Evolutionary conservation across 192 early-diverging fungal genomes (phyloP), one percentile per base, ranked within the genome.

Genomic region (Backusella tuberculispora): DNA sequence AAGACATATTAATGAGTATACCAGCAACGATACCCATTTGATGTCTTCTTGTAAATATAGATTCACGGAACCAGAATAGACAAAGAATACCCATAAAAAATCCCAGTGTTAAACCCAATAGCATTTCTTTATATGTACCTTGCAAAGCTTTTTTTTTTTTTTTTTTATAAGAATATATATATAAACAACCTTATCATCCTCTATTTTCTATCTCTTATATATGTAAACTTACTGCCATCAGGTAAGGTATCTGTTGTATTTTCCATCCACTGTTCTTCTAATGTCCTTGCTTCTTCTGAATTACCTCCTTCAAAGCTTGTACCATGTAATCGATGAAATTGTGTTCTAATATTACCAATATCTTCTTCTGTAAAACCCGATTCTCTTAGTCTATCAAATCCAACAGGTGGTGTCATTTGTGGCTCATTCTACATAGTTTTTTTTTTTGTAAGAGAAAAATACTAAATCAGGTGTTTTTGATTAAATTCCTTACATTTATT

Each of bases 201-300:
- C 50, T 21, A 24, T 21, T 9, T 10, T 9, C n/a, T 3, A 17
- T 5, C 19, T 24, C 2, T 9, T 10, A 60, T n/a, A 9, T 46
- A 29, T 9, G 50, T 15, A 2, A 42, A 34, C 85, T 86, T 85
- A 88, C 87, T 79, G 74, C 85, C 87, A 71, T 88, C 87, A 15
- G 84, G 84, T 45, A 85, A 77, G 3, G 85, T 85, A 26, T 85
- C 84, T 15, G 77, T 76, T 5, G 84, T 82, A 74, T 87, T 83
- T 5, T 88, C 87, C 73, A 88, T 88, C 87, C 87, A 88, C 26
- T 86, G 83, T 43, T 88, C 87, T 47, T 88, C 87, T 12, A 88
- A 40, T 37, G 77, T 69, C 34, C 81, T 60, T 43, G 81, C 78
- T 53, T 84, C 74, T n/a, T 84, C 81, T 15, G 63, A 17, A n/a